A percentile compares a stretch with the other conserved stretches of the same genome.
Evolutionary conservation across 768 basidiomycete species (phyloP).

Genomic region (Cystofilobasidium bisporidii): DNA sequence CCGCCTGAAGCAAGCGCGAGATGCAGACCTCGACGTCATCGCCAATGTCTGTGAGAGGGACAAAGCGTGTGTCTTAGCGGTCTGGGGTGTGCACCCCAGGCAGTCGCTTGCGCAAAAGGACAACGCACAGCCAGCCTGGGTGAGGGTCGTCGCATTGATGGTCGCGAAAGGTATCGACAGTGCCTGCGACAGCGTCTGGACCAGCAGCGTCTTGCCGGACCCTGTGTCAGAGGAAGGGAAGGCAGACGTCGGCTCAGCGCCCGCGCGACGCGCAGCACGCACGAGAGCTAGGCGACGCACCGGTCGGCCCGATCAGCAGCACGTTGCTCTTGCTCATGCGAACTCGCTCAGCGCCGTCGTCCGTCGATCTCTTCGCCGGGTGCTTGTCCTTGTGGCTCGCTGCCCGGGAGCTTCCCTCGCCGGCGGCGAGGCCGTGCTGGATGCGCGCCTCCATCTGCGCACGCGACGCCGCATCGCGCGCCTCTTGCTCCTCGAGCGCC

Average conservation of each 20-base stretch:
- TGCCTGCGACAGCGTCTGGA: constrained; percentile 45
- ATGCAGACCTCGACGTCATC: constrained; percentile 93
- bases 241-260: not conserved
- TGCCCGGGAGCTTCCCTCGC: not conserved
- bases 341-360: constrained; percentile 25
- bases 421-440: not conserved
- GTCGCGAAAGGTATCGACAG: constrained; percentile 72
- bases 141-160: constrained; percentile 87
- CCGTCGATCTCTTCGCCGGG: not conserved
- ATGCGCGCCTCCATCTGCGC: not conserved
- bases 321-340: not conserved
- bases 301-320: constrained; percentile 61
- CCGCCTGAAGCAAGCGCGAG: constrained; percentile 75
- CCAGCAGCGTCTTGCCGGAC: constrained; percentile 77
- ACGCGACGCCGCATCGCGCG: not conserved
- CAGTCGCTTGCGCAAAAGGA: too few species aligned
- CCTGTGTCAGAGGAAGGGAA: not conserved
- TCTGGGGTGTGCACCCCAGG: not conserved
- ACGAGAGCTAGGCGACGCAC: constrained; percentile 33
- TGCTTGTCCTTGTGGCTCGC: not conserved
- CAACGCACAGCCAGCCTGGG: constrained; percentile 48
- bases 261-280: not conserved
- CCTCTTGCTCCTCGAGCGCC: not conserved
- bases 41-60: constrained; percentile 53
- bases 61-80: not conserved